These are phyloP conservation scores for Spongispora temasekensis DNA, from an alignment of 1,284 basidiomycete species.

Conservation along the genomic window DNA sequence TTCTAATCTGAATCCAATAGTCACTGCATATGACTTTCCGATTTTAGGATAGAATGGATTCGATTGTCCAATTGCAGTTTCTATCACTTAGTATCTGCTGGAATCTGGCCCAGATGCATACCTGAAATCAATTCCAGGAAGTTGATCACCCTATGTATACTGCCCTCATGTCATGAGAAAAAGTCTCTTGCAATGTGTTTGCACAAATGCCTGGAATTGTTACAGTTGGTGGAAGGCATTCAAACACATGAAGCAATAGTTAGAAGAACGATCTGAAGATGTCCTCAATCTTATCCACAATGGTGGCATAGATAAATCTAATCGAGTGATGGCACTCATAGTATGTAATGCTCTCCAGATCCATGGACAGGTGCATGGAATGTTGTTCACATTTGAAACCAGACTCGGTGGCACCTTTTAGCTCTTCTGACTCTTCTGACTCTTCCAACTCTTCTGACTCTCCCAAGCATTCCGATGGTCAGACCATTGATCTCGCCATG, in stretches of 20 bases:
- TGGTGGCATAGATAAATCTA: conserved; percentile 2
- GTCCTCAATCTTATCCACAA: conserved; percentile 2
- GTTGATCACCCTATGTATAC: not conserved
- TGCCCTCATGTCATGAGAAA: conserved; percentile 1
- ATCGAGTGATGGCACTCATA: not conserved
- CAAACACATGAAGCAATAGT: not conserved
- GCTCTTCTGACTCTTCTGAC: not conserved
- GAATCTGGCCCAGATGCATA: conserved; percentile 2
- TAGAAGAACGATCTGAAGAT: conserved; percentile 1
- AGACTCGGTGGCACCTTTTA: too few relatives aligned
- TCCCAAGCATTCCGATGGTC: not conserved
- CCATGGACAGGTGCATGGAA: conserved; percentile 4
- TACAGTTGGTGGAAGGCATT: conserved; percentile 4
- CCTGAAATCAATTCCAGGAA: not conserved
- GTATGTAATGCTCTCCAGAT: conserved; percentile 2
- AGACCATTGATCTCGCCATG: not conserved
- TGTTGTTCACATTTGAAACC: not conserved
- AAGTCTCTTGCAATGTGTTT: not conserved
- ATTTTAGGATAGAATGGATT: too few relatives aligned
- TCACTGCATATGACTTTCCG: conserved; percentile 5
- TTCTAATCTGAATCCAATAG: not conserved
- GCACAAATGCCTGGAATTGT: not conserved
- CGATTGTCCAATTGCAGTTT: conserved; percentile 1
- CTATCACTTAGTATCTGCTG: not conserved
- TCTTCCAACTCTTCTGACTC: not conserved